Evolutionary conservation across 2,329 filamentous ascomycete species (phyloP), one percentile per base, ranked within the genome.

Genomic region (Penicillium polonicum): DNA sequence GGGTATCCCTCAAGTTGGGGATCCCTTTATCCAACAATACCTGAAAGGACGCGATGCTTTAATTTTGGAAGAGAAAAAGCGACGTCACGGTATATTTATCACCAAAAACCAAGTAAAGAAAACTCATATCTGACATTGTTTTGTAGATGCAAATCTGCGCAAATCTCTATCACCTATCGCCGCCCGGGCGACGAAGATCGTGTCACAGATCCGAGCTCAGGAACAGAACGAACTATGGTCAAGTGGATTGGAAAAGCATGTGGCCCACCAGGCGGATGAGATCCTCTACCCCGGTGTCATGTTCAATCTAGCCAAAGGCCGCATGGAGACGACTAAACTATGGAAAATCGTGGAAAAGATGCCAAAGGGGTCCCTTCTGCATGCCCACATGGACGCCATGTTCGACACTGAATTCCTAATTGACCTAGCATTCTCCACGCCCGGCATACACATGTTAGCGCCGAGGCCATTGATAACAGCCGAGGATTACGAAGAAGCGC

Each of bases 371-470:
- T 72, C 74, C 7, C 66, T 73, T 1, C 57, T 72, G 59, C 92
- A 97, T 77, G 91, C 91, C 43, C 92, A 97, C 74, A 79, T 95
- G 70, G 90, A 95, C 73, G 91, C 92, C 66, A 95, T 95, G 87
- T 89, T 96, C 49, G 89, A 96, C 72, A 86, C 92, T 63, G 88
- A 91, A 70, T 95, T 86, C 78, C 77, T 96, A 8, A 82, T 96
- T 39, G 83, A 87, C 6, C 82, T 88, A 66, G 84, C 90, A 2
- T 81, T 97, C 61, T 78, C 68, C 7, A 88, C 86, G 0, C 85
- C 87, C 0, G 90, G 90, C 1, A 88, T 96, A 68, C 88, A 90
- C 73, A 84, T 96, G 59, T 75, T 74, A 21, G 83, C 86, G 15
- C 78, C 84, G 38, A 76, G 76, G 1, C 79, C 86, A 8, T 79